Evolutionary conservation across 306 rosid species (phyloP).

Genomic region (Lupinus albus): DNA sequence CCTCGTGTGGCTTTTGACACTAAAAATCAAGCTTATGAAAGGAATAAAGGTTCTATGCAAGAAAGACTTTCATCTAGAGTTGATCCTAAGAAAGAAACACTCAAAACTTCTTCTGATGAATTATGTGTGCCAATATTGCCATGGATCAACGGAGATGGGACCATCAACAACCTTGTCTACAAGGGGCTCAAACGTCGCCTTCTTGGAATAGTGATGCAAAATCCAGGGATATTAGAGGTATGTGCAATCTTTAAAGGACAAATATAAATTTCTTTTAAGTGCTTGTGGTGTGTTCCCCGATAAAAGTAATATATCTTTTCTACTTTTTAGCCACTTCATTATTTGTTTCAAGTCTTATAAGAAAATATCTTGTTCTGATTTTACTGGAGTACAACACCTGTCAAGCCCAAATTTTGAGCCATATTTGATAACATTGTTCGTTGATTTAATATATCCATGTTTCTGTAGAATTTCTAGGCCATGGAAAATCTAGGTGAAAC

Average conservation of each 20-base stretch:
- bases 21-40: conserved; percentile 47
- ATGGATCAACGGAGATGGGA: conserved; percentile 96
- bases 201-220: conserved; percentile 94
- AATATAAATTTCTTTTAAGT: too few species aligned
- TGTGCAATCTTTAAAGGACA: conserved; percentile 18
- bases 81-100: conserved; percentile 46
- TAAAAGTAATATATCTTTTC: too few species aligned
- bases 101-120: conserved; percentile 48
- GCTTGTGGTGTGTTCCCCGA: neutral
- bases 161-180: conserved; percentile 66
- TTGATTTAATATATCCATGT: neutral
- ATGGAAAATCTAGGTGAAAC: too few species aligned
- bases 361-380: too few species aligned
- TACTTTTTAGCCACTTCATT: too few species aligned
- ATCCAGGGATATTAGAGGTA: conserved; percentile 94
- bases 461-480: conserved; percentile 25
- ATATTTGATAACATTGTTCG: conserved; percentile 25
- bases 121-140: conserved; percentile 77
- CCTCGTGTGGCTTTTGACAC: conserved; percentile 51
- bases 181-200: conserved; percentile 77
- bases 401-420: neutral
- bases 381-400: too few species aligned
- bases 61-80: conserved; percentile 41
- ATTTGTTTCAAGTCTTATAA: too few species aligned
- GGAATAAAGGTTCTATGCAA: conserved; percentile 40